phyloP scores from a whole-genome alignment of 2,329 filamentous ascomycete species.

The Penicillium nordicum region DNA sequence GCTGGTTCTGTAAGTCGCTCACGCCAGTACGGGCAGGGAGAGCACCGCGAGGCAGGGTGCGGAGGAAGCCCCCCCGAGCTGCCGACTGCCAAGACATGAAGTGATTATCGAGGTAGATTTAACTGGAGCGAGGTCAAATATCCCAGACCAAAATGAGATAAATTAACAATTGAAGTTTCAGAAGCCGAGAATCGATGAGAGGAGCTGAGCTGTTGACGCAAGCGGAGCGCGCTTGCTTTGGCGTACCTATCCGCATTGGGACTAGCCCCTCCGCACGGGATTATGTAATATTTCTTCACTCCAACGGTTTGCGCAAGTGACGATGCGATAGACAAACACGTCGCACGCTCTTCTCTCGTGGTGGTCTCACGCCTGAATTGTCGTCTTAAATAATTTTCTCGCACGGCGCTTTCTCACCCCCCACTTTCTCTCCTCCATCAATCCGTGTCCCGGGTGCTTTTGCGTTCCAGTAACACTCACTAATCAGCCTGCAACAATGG shows the following conservation, averaged over 20 bases:
- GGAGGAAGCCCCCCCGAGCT: slow-evolving; percentile 32
- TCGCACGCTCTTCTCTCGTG: neutral
- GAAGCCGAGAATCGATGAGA: neutral
- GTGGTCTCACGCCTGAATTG: neutral
- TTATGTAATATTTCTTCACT: neutral
- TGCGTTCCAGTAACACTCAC: slow-evolving; percentile 47
- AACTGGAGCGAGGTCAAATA: neutral
- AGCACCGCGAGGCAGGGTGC: slow-evolving; percentile 26
- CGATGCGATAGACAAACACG: neutral
- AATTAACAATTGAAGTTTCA: neutral
- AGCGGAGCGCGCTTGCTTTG: slow-evolving; percentile 29
- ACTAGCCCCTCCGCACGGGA: neutral
- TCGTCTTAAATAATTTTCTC: neutral
- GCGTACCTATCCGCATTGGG: slow-evolving; percentile 23
- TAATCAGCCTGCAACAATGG: slow-evolving; percentile 55
- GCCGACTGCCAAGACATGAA: slow-evolving; percentile 34
- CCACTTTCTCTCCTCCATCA: slow-evolving; percentile 7
- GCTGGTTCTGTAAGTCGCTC: slow-evolving; percentile 26
- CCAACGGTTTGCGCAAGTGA: neutral
- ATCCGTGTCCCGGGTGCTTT: slow-evolving; percentile 26
- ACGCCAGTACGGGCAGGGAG: slow-evolving; percentile 27
- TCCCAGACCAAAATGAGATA: neutral
- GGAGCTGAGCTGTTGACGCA: slow-evolving; percentile 27
- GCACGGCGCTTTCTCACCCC: neutral
- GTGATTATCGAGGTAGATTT: neutral